Conservation (phyloP, 306 rosid species). For the Canavalia ensiformis region DNA sequence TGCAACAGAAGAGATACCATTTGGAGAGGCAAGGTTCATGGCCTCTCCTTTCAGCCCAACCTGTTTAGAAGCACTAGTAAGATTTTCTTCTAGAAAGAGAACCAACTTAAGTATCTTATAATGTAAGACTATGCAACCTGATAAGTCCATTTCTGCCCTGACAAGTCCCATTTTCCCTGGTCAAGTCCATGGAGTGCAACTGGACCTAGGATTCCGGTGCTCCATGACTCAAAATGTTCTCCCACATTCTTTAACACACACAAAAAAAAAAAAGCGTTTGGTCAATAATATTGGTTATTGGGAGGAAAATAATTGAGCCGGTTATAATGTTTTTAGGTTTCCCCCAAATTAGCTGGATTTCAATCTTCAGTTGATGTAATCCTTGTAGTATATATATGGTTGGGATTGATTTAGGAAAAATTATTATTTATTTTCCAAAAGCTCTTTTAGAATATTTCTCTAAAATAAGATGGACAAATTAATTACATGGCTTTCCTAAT, state of each 20-base stretch:
- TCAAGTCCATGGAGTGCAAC: conserved; percentile 84
- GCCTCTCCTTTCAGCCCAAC: conserved; percentile 87
- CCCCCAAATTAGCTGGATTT: conserved; percentile 6
- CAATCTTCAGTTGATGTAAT: neutral
- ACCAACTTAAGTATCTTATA: neutral
- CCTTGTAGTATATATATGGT: too few relatives aligned
- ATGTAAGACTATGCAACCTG: conserved; percentile 59
- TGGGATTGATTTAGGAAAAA: too few relatives aligned
- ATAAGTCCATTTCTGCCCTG: conserved; percentile 88
- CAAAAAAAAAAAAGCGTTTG: conserved; percentile 16
- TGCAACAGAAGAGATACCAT: conserved; percentile 66
- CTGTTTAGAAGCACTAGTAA: conserved; percentile 51
- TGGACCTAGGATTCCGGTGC: conserved; percentile 90
- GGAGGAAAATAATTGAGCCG: neutral
- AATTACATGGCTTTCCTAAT: conserved; percentile 8
- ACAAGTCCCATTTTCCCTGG: conserved; percentile 84
- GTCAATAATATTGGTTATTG: neutral
- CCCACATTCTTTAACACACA: conserved; percentile 75
- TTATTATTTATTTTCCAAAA: too few relatives aligned
- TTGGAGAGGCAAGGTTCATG: conserved; percentile 76
- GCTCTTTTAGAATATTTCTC: too few relatives aligned
- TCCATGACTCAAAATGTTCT: conserved; percentile 81
- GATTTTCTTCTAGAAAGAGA: conserved; percentile 32
- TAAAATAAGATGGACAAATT: too few relatives aligned
- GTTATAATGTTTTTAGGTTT: neutral